Evolutionary conservation across 306 rosid species (phyloP).

Genomic region (Vicia villosa): DNA sequence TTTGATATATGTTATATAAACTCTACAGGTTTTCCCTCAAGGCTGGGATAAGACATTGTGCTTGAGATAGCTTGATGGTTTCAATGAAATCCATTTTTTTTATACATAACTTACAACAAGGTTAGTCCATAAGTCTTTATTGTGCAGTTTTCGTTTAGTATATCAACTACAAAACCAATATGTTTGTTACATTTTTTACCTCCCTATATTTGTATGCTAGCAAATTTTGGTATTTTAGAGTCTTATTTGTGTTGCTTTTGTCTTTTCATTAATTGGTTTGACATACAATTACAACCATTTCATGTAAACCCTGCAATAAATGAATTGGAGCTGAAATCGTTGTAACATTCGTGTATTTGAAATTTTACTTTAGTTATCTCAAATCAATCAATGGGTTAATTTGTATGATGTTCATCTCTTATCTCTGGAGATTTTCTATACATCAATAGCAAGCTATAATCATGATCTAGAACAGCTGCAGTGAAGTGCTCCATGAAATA

Average conservation of each 20-base stretch:
- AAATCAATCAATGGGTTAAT: no score
- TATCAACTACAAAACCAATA: conserved; percentile 6
- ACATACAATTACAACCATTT: background rate
- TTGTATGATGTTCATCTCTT: no score
- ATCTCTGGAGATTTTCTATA: no score
- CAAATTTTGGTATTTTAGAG: conserved; percentile 1
- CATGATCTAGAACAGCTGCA: no score
- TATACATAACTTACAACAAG: conserved; percentile 97
- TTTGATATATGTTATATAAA: conserved; percentile 2
- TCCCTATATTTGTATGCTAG: background rate
- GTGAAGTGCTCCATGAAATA: no score
- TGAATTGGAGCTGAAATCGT: background rate
- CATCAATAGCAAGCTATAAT: no score
- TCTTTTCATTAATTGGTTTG: background rate
- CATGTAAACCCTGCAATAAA: conserved; percentile 2
- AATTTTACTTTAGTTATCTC: conserved; percentile 8
- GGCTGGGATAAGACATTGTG: conserved; percentile 99
- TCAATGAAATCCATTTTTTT: conserved; percentile 90
- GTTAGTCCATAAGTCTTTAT: conserved; percentile 42
- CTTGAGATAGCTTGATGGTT: conserved; percentile 78
- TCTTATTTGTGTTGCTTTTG: background rate
- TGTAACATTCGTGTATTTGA: conserved; percentile 10
- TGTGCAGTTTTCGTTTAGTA: background rate
- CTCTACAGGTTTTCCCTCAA: conserved; percentile 84
- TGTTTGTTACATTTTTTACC: conserved; percentile 1